Evolutionary conservation across 352 stramenopile species (phyloP).

Genomic region (Phytopythium helicoides): DNA sequence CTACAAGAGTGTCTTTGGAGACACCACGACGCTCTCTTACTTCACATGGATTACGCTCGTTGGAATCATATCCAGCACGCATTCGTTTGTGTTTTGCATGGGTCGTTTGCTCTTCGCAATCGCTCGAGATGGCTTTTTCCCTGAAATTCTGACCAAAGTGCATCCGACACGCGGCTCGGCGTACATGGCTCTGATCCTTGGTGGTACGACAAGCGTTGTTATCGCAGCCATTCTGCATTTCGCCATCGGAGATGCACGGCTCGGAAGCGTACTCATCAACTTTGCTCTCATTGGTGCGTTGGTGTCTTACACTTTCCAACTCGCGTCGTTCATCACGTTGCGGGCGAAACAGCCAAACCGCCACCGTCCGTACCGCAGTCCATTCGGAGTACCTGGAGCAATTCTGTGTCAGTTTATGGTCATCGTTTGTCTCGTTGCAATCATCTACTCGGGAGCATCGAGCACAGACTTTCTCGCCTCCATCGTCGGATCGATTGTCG

Average conservation of each 20-base stretch:
- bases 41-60: conserved; percentile 71
- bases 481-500: conserved; percentile 40
- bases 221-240: conserved; percentile 56
- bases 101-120: conserved; percentile 57
- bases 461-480: conserved; percentile 58
- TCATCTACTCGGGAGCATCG: conserved; percentile 59
- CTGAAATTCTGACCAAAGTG: conserved; percentile 50
- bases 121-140: conserved; percentile 57
- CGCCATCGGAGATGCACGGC: conserved; percentile 50
- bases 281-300: conserved; percentile 54
- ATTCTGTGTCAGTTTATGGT: conserved; percentile 48
- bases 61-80: conserved; percentile 52
- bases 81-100: conserved; percentile 80
- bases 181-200: conserved; percentile 41
- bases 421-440: conserved; percentile 41
- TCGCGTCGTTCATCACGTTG: conserved; percentile 59
- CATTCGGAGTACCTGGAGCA: conserved; percentile 52
- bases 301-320: conserved; percentile 66
- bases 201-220: conserved; percentile 32
- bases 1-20: conserved; percentile 70
- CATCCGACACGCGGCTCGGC: conserved; percentile 38
- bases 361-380: conserved; percentile 48
- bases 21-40: conserved; percentile 48
- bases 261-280: conserved; percentile 69
- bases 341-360: conserved; percentile 46